Base-by-base conservation (phyloP, 2,329 filamentous ascomycete genomes). In the Fusarium sp. region DNA sequence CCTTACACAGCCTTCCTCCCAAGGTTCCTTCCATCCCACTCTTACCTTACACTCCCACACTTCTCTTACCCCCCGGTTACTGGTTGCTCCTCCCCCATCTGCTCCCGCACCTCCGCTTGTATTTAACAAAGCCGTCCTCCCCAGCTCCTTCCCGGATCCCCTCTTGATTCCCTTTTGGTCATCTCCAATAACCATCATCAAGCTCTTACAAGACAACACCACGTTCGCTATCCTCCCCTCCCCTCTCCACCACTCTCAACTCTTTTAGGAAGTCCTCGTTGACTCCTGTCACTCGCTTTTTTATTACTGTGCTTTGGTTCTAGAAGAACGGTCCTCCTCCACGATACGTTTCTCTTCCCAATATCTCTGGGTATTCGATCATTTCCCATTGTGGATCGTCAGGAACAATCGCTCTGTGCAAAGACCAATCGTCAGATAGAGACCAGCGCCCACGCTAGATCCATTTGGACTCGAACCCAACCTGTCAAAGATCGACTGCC, bases 221-320 rank as follows among this genome's bases (percentile, higher is more conserved):
- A 86, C 85, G 80, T 81, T 86, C 84, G 84, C 84, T 85, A 83
- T 81, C 78, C 77, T 60, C 62, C 60, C 44, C 59, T 38, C 77
- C 78, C 78, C 78, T 79, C 75, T 74, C 74, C 72, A 58, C 78
- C 78, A 73, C 72, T 72, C 72, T 77, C 77, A 77, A 68, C 67
- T 58, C 63, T 67, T 36, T 79, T 86, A 88, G 88, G 88, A 90
- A 90, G 88, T 89, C 88, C 89, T 91, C 88, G 88, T 86, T 82
- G 89, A 85, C 88, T 91, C 89, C 88, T 90, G 88, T 90, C 89
- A 89, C 88, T 91, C 89, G 89, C 89, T 91, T 90, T 83, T 89
- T 90, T 83, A 81, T 79, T 78, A 50, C 61, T 80, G 80, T 83
- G 79, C 82, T 83, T 83, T 81, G 72, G 57, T 71, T 72, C 49